Conservation (phyloP, 805 yeast genomes). For the Yarrowia sp. region DNA sequence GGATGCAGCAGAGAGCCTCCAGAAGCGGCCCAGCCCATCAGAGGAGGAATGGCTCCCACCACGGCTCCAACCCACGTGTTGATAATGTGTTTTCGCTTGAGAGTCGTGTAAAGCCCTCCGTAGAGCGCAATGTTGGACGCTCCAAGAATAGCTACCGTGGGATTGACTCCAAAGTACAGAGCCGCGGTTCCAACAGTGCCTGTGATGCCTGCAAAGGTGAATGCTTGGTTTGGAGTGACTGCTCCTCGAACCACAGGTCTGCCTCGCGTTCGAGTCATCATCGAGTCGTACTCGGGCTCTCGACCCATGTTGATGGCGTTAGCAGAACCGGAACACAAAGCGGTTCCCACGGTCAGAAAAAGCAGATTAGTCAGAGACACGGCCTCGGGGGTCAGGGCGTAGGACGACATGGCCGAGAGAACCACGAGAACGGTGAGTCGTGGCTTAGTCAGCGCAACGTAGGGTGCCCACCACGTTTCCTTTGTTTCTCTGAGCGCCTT, state of each 20-base stretch:
- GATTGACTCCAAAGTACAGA: conserved; percentile 77
- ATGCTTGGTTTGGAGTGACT: conserved; percentile 74
- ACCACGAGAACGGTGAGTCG: conserved; percentile 82
- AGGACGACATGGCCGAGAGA: conserved; percentile 87
- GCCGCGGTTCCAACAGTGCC: conserved; percentile 70
- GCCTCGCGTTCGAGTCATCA: conserved; percentile 82
- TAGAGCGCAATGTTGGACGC: conserved; percentile 74
- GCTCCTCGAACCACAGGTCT: conserved; percentile 89
- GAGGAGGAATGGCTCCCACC: conserved; percentile 98
- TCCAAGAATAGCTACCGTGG: conserved; percentile 81
- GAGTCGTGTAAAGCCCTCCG: conserved; percentile 86
- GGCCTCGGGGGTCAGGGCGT: conserved; percentile 83
- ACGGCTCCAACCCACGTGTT: conserved; percentile 99
- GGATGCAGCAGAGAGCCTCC: conserved; percentile 57
- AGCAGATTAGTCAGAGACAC: conserved; percentile 68
- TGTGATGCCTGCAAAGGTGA: conserved; percentile 66
- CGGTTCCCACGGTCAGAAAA: conserved; percentile 77
- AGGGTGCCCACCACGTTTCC: conserved; percentile 34
- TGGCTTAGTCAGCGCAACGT: conserved; percentile 85
- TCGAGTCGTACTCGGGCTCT: conserved; percentile 83
- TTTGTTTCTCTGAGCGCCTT: conserved; percentile 2
- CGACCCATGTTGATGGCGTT: conserved; percentile 97
- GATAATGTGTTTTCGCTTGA: conserved; percentile 76
- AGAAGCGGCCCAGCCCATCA: conserved; percentile 99
- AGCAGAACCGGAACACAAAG: conserved; percentile 87